Conservation (phyloP, 2,329 filamentous ascomycete species). For the Colletotrichum noveboracense region DNA sequence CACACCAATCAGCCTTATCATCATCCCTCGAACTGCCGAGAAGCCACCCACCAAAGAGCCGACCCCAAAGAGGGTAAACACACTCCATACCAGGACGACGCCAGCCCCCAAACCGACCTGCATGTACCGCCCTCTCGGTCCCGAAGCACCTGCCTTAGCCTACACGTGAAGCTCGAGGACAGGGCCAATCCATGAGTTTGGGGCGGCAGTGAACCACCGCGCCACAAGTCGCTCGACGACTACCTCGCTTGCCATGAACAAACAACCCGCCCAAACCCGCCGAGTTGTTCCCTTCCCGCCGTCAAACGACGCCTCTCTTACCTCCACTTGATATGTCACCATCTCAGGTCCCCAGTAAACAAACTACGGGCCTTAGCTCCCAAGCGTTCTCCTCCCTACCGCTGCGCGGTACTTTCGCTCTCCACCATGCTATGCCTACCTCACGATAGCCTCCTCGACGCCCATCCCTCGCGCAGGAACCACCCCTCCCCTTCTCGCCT, state of each 20-base stretch:
- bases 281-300: background rate
- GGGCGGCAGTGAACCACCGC: constrained; percentile 4
- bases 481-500: background rate
- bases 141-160: background rate
- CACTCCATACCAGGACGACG: background rate
- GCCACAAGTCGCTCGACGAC: constrained; percentile 1
- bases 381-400: background rate
- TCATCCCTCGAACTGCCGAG: constrained; percentile 14
- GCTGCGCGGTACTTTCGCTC: background rate
- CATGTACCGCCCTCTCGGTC: background rate
- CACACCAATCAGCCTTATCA: background rate
- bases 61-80: background rate
- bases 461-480: background rate
- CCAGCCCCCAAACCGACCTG: background rate
- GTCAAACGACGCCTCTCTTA: background rate
- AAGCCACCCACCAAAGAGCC: background rate
- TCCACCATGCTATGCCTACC: background rate
- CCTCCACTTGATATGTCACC: background rate
- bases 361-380: background rate
- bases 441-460: background rate
- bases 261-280: background rate
- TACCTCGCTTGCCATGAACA: background rate
- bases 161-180: background rate
- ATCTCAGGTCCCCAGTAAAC: background rate
- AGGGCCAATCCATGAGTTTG: background rate